Evolutionary conservation across 768 basidiomycete genomes (phyloP), one percentile per base, ranked within the genome.

Genomic region (Holtermannia corniformis): DNA sequence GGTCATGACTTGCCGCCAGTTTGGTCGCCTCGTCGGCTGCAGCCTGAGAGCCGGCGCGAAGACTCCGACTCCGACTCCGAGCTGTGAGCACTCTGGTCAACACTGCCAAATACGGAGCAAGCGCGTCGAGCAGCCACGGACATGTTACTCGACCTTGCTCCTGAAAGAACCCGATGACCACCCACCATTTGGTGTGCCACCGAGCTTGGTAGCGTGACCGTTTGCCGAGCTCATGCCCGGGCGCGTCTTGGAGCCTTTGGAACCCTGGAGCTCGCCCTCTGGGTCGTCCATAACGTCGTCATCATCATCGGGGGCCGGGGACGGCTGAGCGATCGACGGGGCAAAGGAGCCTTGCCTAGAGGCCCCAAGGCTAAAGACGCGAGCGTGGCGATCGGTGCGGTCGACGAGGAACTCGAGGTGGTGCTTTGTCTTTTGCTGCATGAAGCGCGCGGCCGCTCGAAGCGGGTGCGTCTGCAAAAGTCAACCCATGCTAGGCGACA

Each of bases 351-450:
- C 32, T 37, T 7, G 10, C 16, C 32, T 7, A 37, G 32, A 37
- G 16, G 32, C 32, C 7, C 32, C 32, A 37, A 62, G 48, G 2
- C 55, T 41, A 2, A 54, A 47, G 26, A 47, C 53, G 12, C 44
- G 13, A 19, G 49, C 42, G 11, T 48, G 45, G 25, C 61, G 53
- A 63, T 92, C 87, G 63, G 83, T 84, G 62, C 82, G 81, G 72
- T 97, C 95, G 1, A 86, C 87, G 60, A 97, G 84, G 64, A 92
- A 84, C 63, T 82, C 82, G 19, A 97, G 80, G 22, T 96, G 80
- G 59, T 82, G 80, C 51, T 92, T 85, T 0, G 91, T 85, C 72
- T 93, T 92, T 55, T 77, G 77, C 63, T 84, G 81, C 60, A 99
- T 80, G 32, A 87, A 83, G 49, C 80, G 78, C 2, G 87, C 91